Evolutionary conservation across 164 flowering plant genomes (phyloP), one percentile per base, ranked within the genome.

Genomic region (Sedum album): DNA sequence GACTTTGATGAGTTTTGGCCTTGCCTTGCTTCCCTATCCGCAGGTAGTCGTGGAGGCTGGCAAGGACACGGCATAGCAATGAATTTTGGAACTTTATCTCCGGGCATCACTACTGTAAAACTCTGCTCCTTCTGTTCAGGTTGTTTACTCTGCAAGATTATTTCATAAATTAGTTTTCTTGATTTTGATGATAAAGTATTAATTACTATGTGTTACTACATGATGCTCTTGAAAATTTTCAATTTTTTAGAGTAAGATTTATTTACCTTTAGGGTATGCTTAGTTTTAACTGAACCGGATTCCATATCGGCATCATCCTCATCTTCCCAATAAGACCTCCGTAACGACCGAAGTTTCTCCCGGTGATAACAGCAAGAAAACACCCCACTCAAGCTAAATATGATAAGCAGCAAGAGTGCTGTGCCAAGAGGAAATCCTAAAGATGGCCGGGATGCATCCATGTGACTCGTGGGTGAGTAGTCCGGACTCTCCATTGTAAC

Each of bases 61-160:
- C 79, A 74, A 3, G 82, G 80, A 72, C 86, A 83, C 1, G 82
- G 77, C 73, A 78, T 39, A 15, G 86, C 86, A 36, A 83, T 70
- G 67, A 83, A 83, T 71, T 72, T 83, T 0, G 86, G 80, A 2
- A 81, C 28, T 15, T 72, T 25, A 31, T 83, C 84, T 2, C 84
- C 86, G 0, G 86, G 84, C 86, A 83, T 83, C 72, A 79, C 17
- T 4, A 83, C 86, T 20, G 79, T 68, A 68, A 75, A 23, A 39
- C 79, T 79, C 61, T 41, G 46, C 46, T 49, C 67, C 2, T n/a
- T 44, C 18, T 53, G 53, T 0, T 46, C 42, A 30, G 67, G 49
- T 66, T 74, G 69, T 36, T 21, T 4, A 33, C 31, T 67, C 84
- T 77, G 72, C 26, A 51, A 51, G 9, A 51, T n/a, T 5, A 51